These are phyloP conservation scores for Oligophagozyma castellii DNA, from an alignment of 1,139 yeast genomes.

Conservation along the genomic window DNA sequence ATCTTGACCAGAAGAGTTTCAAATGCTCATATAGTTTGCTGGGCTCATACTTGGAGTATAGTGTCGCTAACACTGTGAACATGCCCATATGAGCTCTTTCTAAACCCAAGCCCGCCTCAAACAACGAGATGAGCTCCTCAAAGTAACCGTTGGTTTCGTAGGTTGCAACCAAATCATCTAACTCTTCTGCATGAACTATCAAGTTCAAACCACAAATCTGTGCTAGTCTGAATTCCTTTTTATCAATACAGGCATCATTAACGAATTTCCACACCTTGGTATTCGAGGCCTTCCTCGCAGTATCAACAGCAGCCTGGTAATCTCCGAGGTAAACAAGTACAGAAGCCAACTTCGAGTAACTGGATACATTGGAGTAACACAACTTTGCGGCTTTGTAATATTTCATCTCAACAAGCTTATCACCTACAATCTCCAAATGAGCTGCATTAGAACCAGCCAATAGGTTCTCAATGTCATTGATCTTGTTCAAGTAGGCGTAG, in stretches of 20 bases:
- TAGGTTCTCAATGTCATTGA: slow-evolving; percentile 72
- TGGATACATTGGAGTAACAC: slow-evolving; percentile 73
- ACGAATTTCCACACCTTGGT: slow-evolving; percentile 95
- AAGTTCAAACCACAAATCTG: slow-evolving; percentile 97
- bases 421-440: slow-evolving; percentile 84
- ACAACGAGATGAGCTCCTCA: slow-evolving; percentile 77
- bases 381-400: slow-evolving; percentile 90
- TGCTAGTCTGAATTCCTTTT: slow-evolving; percentile 89
- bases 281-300: slow-evolving; percentile 97
- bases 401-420: slow-evolving; percentile 65
- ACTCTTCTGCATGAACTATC: slow-evolving; percentile 94
- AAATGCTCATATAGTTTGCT: slow-evolving; percentile 91
- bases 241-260: slow-evolving; percentile 89
- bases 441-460: slow-evolving; percentile 87
- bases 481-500: slow-evolving; percentile 65
- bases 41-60: slow-evolving; percentile 84
- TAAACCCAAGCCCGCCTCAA: slow-evolving; percentile 89
- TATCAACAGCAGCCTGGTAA: slow-evolving; percentile 94
- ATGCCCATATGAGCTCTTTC: slow-evolving; percentile 99
- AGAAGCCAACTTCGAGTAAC: slow-evolving; percentile 90
- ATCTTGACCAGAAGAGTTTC: slow-evolving; percentile 95
- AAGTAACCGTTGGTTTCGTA: slow-evolving; percentile 88
- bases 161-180: slow-evolving; percentile 75
- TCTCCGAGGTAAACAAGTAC: slow-evolving; percentile 85
- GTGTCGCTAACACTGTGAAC: slow-evolving; percentile 90